These are phyloP conservation scores for Yueomyces sp. DNA, from an alignment of 805 yeast genomes.

Conservation along the genomic window DNA sequence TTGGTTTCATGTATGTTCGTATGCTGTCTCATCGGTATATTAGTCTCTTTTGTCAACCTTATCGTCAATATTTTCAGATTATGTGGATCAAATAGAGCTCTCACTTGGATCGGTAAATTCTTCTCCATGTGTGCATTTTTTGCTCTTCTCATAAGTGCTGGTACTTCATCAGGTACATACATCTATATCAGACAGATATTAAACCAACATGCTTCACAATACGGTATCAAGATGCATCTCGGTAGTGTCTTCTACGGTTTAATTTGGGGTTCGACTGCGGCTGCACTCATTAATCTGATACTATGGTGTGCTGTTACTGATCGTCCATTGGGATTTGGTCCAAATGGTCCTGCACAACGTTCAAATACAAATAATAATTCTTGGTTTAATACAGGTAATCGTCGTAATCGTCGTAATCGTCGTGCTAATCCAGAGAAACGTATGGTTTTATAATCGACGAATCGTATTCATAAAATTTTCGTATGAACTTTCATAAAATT, in stretches of 20 bases:
- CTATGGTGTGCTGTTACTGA: constrained; percentile 25
- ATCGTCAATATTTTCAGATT: constrained; percentile 22
- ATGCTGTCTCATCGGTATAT: constrained; percentile 37
- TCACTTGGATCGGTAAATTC: constrained; percentile 35
- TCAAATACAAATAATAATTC: background rate
- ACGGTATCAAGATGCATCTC: constrained; percentile 43
- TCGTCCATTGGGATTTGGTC: constrained; percentile 4
- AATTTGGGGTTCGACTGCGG: constrained; percentile 50
- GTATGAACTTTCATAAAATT: too few species aligned
- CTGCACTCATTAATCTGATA: constrained; percentile 29
- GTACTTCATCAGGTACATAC: constrained; percentile 52
- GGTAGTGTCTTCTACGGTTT: constrained; percentile 41
- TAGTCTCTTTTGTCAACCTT: constrained; percentile 28
- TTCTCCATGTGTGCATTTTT: constrained; percentile 30
- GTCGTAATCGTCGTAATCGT: background rate
- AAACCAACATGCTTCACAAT: constrained; percentile 32
- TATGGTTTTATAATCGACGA: constrained; percentile 1
- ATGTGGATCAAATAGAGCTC: constrained; percentile 32
- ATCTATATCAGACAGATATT: constrained; percentile 34
- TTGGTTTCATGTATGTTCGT: constrained; percentile 48
- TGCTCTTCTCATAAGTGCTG: constrained; percentile 33
- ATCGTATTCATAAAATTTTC: background rate
- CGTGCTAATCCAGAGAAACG: constrained; percentile 2
- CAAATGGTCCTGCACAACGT: constrained; percentile 3
- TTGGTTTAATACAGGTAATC: background rate